Base-by-base conservation (phyloP, 192 early-diverging fungal species). In the Piromyces sp. region DNA sequence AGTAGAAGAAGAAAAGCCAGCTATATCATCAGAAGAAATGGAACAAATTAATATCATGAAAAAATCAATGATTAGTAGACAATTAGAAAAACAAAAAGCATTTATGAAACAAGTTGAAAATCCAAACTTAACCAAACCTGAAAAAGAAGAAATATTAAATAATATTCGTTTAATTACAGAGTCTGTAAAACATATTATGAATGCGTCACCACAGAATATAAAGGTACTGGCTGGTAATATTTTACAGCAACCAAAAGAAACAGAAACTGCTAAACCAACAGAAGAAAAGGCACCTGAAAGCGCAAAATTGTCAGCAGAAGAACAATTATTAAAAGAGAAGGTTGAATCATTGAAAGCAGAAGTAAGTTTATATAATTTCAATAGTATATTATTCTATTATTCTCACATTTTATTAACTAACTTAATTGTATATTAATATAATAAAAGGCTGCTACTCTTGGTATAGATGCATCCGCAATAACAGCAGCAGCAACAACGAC, bases 291-390 rank as follows among this genome's bases (percentile, higher is more conserved):
- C 40, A 13, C 19, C n/a, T 26, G 80, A 40, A 82, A 33, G 2
- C 19, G 79, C 30, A 4, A 82, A 80, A 82, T 31, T 33, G 81
- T 11, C 33, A 81, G 30, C 36, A 42, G 78, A 31, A 0, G 82
- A 87, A 17, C 86, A 89, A 33, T 87, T 84, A 13, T 80, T 91
- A 36, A 88, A 89, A 36, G 88, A 87, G 15, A 88, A 91, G 38
- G 83, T 95, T 81, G 91, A 89, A 30, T 84, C 84, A 30, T 83
- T 94, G 79, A 89, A 93, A 82, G 88, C 90, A 30, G 86, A 93
- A 86, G 92, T 92, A 87, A 80, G 80, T 19, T 31, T 81, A 33
- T 33, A 33, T 33, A 33, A 3, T 33, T 33, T 33, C 5, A 33
- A 33, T 33, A 6, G 9, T 33, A 6, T 33, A 33, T 33, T 33